These are phyloP conservation scores for Yamadazyma mexicana DNA, from an alignment of 1,139 yeast species.

Conservation along the genomic window DNA sequence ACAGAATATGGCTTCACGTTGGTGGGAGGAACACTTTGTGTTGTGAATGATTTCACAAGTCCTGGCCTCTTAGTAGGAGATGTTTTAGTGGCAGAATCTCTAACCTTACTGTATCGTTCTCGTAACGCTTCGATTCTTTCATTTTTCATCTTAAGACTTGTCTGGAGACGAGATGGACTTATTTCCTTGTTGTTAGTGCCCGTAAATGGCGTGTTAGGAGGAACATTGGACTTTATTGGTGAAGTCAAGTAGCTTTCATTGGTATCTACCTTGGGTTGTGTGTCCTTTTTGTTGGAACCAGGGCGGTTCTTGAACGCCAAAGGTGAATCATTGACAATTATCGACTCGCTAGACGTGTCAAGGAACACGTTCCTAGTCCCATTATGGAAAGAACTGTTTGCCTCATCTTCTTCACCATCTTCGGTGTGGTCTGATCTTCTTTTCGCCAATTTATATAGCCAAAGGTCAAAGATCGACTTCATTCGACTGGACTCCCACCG, in stretches of 20 bases:
- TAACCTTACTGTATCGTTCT: slow-evolving; percentile 32
- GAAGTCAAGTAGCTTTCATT: slow-evolving; percentile 29
- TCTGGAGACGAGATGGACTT: slow-evolving; percentile 43
- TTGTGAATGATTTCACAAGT: background rate
- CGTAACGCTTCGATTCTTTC: slow-evolving; percentile 38
- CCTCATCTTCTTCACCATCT: slow-evolving; percentile 14
- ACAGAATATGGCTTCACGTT: slow-evolving; percentile 8
- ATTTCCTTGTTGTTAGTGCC: slow-evolving; percentile 17
- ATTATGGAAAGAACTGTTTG: background rate
- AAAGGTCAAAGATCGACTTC: slow-evolving; percentile 36
- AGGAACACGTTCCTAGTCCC: slow-evolving; percentile 9
- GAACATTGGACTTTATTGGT: slow-evolving; percentile 28
- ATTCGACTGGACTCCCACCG: slow-evolving; percentile 33
- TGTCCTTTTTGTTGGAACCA: slow-evolving; percentile 5
- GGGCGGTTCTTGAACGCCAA: slow-evolving; percentile 22
- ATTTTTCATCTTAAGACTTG: slow-evolving; percentile 34
- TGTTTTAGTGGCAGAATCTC: slow-evolving; percentile 1
- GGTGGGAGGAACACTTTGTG: background rate
- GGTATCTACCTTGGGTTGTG: slow-evolving; percentile 5
- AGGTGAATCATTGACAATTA: slow-evolving; percentile 34
- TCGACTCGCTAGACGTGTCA: slow-evolving; percentile 18
- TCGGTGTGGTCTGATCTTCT: slow-evolving; percentile 11
- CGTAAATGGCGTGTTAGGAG: slow-evolving; percentile 24
- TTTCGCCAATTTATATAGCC: slow-evolving; percentile 27
- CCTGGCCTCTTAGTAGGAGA: slow-evolving; percentile 1